These are phyloP conservation scores for Haplosporangium sp. DNA, from an alignment of 371 early-diverging fungal genomes.

Conservation along the genomic window DNA sequence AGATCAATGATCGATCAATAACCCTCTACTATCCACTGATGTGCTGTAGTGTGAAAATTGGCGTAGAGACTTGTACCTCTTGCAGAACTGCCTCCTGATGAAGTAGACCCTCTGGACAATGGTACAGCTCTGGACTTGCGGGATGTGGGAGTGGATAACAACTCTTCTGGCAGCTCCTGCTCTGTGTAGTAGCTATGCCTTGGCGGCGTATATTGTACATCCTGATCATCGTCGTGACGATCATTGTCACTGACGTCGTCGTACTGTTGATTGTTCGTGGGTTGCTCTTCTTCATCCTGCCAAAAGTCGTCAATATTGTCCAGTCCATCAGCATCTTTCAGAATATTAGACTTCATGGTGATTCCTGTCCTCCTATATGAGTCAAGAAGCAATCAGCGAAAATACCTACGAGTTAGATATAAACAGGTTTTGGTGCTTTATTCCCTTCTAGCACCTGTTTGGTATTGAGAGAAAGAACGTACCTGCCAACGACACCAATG, in stretches of 20 bases:
- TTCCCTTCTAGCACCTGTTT: neutral
- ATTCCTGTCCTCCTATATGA: constrained; percentile 44
- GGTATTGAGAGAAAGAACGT: neutral
- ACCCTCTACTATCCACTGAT: neutral
- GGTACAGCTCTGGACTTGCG: constrained; percentile 17
- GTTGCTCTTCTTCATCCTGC: constrained; percentile 2
- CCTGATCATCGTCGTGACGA: neutral
- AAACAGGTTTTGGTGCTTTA: too few relatives aligned
- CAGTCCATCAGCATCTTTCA: constrained; percentile 49
- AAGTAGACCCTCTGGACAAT: constrained; percentile 18
- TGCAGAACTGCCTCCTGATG: neutral
- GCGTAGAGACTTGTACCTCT: constrained; percentile 10
- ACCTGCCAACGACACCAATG: constrained; percentile 54
- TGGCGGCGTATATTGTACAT: neutral
- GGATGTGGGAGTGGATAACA: constrained; percentile 46
- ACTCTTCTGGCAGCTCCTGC: constrained; percentile 35
- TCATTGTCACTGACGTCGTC: constrained; percentile 9
- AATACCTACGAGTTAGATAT: neutral
- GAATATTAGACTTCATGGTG: constrained; percentile 47
- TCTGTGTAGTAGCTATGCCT: constrained; percentile 13
- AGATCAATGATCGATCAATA: neutral
- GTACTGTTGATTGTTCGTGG: too few relatives aligned
- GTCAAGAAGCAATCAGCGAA: neutral
- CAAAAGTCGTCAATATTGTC: constrained; percentile 56
- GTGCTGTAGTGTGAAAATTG: neutral